Evolutionary conservation across 176 grass and related monocot genomes (phyloP).

Genomic region (Otatea glauca): DNA sequence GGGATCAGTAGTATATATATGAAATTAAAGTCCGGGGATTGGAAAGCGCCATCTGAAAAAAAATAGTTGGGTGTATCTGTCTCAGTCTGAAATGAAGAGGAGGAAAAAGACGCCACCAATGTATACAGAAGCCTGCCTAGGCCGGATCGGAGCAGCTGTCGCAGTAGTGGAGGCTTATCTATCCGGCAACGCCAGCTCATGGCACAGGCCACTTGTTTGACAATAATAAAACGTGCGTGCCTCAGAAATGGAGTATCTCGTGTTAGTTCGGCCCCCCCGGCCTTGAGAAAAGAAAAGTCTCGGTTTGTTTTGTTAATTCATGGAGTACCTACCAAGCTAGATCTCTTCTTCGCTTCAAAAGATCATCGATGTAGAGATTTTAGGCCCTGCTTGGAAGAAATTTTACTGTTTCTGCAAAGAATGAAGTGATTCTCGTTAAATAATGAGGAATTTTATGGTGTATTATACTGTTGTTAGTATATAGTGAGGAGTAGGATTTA

Average conservation of each 20-base stretch:
- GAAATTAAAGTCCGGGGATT: background rate
- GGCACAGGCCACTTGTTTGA: background rate
- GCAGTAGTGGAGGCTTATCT: background rate
- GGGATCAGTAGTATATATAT: background rate
- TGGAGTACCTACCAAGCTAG: no score
- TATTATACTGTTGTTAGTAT: no score
- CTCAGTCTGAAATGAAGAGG: background rate
- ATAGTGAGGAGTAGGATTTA: no score
- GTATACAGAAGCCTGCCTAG: background rate
- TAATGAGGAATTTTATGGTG: no score
- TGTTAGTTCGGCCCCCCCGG: background rate
- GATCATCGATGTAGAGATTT: no score
- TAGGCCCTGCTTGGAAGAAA: no score
- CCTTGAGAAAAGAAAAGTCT: background rate
- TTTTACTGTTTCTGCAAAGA: no score
- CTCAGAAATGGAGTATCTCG: background rate
- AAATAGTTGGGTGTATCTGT: background rate
- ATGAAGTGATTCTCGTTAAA: no score
- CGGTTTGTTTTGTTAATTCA: no score
- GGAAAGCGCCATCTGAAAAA: background rate
- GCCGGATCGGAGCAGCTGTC: background rate
- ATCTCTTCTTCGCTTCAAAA: no score
- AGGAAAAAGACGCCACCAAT: background rate
- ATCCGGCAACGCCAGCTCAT: background rate
- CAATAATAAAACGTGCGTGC: background rate